These are phyloP conservation scores for Clarireedia homoeocarpa DNA, from an alignment of 2,329 filamentous ascomycete genomes.

Conservation along the genomic window DNA sequence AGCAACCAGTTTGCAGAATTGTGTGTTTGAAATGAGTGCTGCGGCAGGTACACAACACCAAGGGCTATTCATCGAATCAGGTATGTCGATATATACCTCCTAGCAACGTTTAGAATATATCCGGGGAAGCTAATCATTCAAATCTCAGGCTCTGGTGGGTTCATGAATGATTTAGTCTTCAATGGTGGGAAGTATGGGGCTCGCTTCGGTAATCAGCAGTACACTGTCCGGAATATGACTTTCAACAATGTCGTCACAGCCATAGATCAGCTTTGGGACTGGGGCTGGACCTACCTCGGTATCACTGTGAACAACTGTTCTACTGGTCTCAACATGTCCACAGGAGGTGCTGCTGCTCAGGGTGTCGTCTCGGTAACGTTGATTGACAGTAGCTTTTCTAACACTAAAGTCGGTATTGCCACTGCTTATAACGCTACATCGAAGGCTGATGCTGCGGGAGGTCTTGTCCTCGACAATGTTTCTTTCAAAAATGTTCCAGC, in stretches of 20 bases:
- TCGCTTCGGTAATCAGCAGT: constrained; percentile 58
- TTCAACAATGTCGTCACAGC: constrained; percentile 40
- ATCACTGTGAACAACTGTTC: constrained; percentile 44
- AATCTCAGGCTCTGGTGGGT: constrained; percentile 43
- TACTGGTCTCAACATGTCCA: constrained; percentile 43
- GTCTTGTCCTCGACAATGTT: constrained; percentile 8
- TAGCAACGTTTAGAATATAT: background rate
- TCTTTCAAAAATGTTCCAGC: constrained; percentile 4
- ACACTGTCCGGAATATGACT: constrained; percentile 47
- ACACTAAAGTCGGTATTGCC: constrained; percentile 41
- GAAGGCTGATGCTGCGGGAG: constrained; percentile 23
- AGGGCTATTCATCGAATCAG: constrained; percentile 52
- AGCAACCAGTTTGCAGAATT: constrained; percentile 53
- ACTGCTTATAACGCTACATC: constrained; percentile 46
- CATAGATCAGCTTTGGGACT: constrained; percentile 51
- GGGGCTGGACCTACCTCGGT: constrained; percentile 48
- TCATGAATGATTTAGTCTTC: constrained; percentile 51
- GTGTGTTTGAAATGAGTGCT: constrained; percentile 49
- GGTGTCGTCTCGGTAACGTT: constrained; percentile 47
- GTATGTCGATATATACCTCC: constrained; percentile 9
- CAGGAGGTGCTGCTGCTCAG: constrained; percentile 34
- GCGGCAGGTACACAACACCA: constrained; percentile 41
- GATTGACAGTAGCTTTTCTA: constrained; percentile 46
- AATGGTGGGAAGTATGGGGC: constrained; percentile 52
- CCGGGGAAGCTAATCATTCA: background rate